Base-by-base conservation (phyloP, 768 basidiomycete genomes). In the Neoboletus subvelutipes region DNA sequence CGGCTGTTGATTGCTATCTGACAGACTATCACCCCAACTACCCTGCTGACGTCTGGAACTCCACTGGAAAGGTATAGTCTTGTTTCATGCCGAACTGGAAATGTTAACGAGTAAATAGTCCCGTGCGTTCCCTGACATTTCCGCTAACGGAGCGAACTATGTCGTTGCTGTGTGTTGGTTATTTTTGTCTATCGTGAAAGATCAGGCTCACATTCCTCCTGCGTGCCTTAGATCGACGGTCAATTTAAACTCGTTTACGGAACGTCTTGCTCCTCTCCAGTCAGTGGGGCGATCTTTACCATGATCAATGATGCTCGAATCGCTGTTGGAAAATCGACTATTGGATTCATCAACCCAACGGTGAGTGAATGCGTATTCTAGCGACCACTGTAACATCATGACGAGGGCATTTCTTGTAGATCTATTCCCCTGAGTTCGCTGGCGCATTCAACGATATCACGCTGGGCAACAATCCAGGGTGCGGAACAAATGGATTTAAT, bases 311-410 rank as follows among this genome's bases (percentile, higher is more conserved):
- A 76, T 52, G 75, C 71, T 18, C 68, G 74, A 20, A 39, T 77
- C 31, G 66, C 63, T 4, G 52, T 36, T 9, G 66, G 69, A 22
- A 76, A 77, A 55, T 55, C 49, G 10, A 63, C 74, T 1, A 65
- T 77, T 5, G 72, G 73, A 22, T 72, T 80, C 65, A 77, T 80
- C 55, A 80, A 80, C 63, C 78, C 78, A 29, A 64, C 71, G 24
- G 75, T 78, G 13, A 78, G 80, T 57, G 69, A 70, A 22, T n/a
- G 71, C 69, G 12, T 13, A 42, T 5, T 73, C 17, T 13, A 40
- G 28, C 24, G 9, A 52, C n/a, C n/a, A 28, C 33, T 22, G 5
- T 3, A 28, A 22, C 20, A 45, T 42, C 24, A 1, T 50, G 47
- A 57, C n/a, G 13, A 18, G n/a, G 15, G 26, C 26, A 33, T 1